Percentiles rank a stretch among this genome's conserved stretches.
Evolutionary conservation across 1,284 basidiomycete species (phyloP).

Genomic region (Ceratobasidium sp.): DNA sequence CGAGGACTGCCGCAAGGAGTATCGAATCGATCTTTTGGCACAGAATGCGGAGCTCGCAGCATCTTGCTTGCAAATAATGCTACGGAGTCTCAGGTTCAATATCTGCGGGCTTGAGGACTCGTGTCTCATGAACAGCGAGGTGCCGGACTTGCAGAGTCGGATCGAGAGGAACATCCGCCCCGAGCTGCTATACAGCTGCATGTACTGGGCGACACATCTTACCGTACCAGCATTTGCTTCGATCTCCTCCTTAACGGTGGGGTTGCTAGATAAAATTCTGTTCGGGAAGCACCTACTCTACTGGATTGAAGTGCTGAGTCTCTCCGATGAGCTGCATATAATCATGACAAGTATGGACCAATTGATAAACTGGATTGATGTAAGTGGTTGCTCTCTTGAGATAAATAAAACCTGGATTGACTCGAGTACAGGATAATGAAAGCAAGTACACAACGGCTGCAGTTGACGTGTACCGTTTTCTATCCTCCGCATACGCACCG

Average conservation of each 20-base stretch:
- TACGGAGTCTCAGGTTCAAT: conserved; percentile 1
- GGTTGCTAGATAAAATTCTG: neutral
- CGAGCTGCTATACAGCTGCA: neutral
- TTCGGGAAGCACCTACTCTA: neutral
- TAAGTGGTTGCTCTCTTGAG: neutral
- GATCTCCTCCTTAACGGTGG: neutral
- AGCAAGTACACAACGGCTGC: conserved; percentile 4
- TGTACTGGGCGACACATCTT: conserved; percentile 16
- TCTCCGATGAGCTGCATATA: neutral
- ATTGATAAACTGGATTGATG: neutral
- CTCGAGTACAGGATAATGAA: neutral
- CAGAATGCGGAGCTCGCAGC: conserved; percentile 25
- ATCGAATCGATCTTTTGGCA: neutral
- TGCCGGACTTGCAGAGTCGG: conserved; percentile 7
- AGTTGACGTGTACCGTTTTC: neutral
- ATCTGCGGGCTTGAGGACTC: conserved; percentile 26
- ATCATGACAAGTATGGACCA: neutral
- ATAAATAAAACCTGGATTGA: neutral
- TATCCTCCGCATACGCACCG: neutral
- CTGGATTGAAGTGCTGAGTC: conserved; percentile 29
- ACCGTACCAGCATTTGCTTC: neutral
- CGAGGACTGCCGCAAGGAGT: neutral
- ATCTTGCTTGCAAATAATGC: conserved; percentile 26
- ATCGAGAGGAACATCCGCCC: neutral
- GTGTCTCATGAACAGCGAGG: conserved; percentile 17